A percentile compares a stretch with the other conserved stretches of the same genome.
These are phyloP conservation scores for Epichloe typhina DNA, from an alignment of 2,329 filamentous ascomycete species.

Conservation along the genomic window DNA sequence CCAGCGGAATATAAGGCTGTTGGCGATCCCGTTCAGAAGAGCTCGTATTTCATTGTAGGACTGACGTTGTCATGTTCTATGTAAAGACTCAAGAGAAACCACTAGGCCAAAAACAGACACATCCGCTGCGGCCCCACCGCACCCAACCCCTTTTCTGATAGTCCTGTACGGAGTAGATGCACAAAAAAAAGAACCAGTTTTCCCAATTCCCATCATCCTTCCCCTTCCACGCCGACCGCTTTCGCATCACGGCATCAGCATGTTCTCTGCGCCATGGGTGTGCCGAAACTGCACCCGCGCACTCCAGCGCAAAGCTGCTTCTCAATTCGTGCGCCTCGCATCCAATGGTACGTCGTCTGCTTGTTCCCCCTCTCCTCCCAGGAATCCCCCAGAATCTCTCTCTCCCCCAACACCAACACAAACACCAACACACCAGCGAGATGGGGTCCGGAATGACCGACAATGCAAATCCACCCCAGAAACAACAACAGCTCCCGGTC, in stretches of 20 bases:
- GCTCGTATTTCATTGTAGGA: neutral
- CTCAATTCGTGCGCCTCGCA: constrained; percentile 18
- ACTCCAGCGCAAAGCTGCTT: constrained; percentile 12
- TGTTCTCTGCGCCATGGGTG: constrained; percentile 23
- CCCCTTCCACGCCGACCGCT: too few species aligned
- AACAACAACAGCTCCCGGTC: constrained; percentile 11
- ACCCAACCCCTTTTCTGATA: too few species aligned
- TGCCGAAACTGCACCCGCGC: constrained; percentile 23
- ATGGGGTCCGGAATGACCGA: too few species aligned
- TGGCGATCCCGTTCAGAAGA: neutral
- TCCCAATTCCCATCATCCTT: too few species aligned
- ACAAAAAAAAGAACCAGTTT: too few species aligned
- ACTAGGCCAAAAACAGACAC: too few species aligned
- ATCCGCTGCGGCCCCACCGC: too few species aligned
- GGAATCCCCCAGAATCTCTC: neutral
- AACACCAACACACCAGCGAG: neutral
- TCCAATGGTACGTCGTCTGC: constrained; percentile 20
- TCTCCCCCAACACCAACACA: neutral
- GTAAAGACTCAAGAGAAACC: too few species aligned
- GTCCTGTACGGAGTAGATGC: too few species aligned
- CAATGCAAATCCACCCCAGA: too few species aligned
- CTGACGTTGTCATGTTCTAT: neutral
- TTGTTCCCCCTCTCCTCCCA: neutral
- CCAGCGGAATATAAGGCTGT: neutral
- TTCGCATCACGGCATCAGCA: constrained; percentile 8